Conservation (phyloP, 2,329 filamentous ascomycete species). For the Neospermospora avenae region DNA sequence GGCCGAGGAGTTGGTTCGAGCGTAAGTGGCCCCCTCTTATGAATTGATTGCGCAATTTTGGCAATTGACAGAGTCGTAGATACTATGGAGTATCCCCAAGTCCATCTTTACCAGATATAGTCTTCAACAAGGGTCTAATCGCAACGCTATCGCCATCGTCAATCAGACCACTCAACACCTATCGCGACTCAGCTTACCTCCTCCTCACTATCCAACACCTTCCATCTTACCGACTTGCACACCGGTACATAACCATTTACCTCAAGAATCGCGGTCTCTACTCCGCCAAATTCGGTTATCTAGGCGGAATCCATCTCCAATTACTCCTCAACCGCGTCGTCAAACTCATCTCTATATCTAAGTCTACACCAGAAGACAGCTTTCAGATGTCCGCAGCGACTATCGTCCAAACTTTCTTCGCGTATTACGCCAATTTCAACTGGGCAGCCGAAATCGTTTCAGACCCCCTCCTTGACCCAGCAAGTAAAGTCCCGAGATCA, state of each 20-base stretch:
- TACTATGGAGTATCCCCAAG: conserved; percentile 5
- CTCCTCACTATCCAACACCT: conserved; percentile 57
- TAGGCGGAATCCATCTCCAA: conserved; percentile 63
- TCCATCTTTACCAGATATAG: conserved; percentile 7
- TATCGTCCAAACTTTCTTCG: conserved; percentile 55
- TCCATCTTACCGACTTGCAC: conserved; percentile 53
- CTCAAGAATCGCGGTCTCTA: conserved; percentile 60
- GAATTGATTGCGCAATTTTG: background rate
- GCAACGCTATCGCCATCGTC: conserved; percentile 55
- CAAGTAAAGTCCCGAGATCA: conserved; percentile 48
- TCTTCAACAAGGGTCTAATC: conserved; percentile 27
- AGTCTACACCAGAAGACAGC: background rate
- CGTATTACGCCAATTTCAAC: conserved; percentile 58
- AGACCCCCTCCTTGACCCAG: conserved; percentile 52
- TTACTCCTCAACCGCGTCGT: conserved; percentile 58
- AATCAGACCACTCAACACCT: conserved; percentile 60
- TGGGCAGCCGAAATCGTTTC: conserved; percentile 54
- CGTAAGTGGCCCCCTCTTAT: conserved; percentile 30
- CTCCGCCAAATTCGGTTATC: conserved; percentile 60
- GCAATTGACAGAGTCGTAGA: background rate
- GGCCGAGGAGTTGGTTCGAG: conserved; percentile 52
- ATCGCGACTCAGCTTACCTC: conserved; percentile 60
- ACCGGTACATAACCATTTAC: conserved; percentile 61
- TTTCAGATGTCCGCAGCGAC: conserved; percentile 26
- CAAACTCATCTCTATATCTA: conserved; percentile 46